Evolutionary conservation across 176 grass and related monocot species (phyloP).

Genomic region (Hordeum marinum): DNA sequence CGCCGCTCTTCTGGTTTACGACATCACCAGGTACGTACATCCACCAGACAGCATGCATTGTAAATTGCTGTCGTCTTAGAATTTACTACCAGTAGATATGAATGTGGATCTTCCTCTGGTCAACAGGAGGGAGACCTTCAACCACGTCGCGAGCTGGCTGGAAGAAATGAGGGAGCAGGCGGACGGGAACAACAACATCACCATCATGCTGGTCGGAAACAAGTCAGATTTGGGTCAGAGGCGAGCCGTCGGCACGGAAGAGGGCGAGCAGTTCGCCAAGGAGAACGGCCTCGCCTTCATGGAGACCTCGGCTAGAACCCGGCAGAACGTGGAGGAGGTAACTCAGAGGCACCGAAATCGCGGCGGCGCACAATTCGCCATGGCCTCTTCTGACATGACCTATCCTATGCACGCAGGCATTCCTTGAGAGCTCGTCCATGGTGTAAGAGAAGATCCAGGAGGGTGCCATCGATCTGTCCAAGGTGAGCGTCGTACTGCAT

Average conservation of each 20-base stretch:
- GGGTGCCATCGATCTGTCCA: constrained; percentile 52
- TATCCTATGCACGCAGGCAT: constrained; percentile 30
- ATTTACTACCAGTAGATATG: neutral
- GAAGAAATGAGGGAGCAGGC: constrained; percentile 49
- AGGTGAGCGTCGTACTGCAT: constrained; percentile 22
- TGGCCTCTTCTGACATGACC: neutral
- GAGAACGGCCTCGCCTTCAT: constrained; percentile 55
- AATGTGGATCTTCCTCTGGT: neutral
- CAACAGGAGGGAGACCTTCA: constrained; percentile 66
- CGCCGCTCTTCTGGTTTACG: constrained; percentile 56
- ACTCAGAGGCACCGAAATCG: neutral
- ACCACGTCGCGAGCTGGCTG: constrained; percentile 49
- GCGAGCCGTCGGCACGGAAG: constrained; percentile 50
- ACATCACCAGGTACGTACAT: constrained; percentile 61
- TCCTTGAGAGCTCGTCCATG: constrained; percentile 37
- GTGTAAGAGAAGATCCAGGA: constrained; percentile 61
- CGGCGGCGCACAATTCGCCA: neutral
- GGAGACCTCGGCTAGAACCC: constrained; percentile 57
- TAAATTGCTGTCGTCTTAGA: neutral
- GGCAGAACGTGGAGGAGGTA: constrained; percentile 65
- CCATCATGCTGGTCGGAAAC: constrained; percentile 64
- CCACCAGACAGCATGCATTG: neutral
- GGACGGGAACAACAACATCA: constrained; percentile 42
- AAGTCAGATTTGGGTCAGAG: constrained; percentile 49
- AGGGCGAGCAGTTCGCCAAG: constrained; percentile 64